Evolutionary conservation across 805 yeast species (phyloP), one percentile per base, ranked within the genome.

Genomic region (Ogataea allantospora): DNA sequence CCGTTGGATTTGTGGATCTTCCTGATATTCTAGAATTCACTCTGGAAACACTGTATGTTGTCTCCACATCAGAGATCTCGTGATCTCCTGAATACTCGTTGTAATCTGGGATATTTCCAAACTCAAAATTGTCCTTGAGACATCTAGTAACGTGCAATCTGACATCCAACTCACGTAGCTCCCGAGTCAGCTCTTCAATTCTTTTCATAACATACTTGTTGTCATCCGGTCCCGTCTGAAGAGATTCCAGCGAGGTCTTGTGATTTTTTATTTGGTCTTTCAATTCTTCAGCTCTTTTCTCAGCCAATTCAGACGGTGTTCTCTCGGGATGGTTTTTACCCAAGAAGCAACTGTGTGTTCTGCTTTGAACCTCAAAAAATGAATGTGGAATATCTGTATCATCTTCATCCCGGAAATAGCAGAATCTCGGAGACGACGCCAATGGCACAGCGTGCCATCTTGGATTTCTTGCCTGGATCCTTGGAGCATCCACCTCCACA

Each of bases 281-380:
- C 15, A 75, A 44, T 37, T 68, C 73, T 0, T 37, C 24, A 5
- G 63, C 56, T 47, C 80, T 59, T 2, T 38, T 34, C n/a, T 53
- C 47, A 1, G 79, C 71, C 7, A 81, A 52, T 6, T 48, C 47
- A 2, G 66, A 63, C 44, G 81, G 84, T 1, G 80, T 73, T 6
- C 62, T 61, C 40, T 78, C 80, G 1, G 86, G 82, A 31, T 72
- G 72, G 35, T 70, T 70, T 4, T 60, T 55, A 2, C 78, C 82
- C 42, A 80, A 60, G 14, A 71, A 57, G 58, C 96, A 91, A 9
- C 66, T 60, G 53, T 89, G 96, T 5, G 87, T 78, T 0, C 65
- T 52, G 42, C 75, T 83, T 21, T 66, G 64, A n/a, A 54, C 45
- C 6, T 35, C 42, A 5, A 83, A 85, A 63, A 81, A 82, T 11